These are phyloP conservation scores for Oxytropis ochrocephala DNA, from an alignment of 306 rosid species.

Conservation along the genomic window DNA sequence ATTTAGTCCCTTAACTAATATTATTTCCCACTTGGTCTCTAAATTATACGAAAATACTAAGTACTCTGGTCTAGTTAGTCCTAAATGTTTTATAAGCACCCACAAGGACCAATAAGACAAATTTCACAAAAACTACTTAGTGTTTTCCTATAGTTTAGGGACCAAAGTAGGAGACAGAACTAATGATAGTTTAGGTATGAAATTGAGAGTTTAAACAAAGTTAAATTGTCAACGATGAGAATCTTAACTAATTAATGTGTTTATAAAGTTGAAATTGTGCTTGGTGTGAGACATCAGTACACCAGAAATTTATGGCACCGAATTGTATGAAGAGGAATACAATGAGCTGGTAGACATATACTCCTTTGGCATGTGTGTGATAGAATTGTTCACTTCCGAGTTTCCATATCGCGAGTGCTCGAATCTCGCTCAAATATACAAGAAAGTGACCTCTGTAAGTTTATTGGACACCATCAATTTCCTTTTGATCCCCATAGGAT, in stretches of 20 bases:
- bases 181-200: too few species aligned
- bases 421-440: constrained; percentile 93
- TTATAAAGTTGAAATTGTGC: neutral
- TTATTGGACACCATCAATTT: neutral
- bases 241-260: neutral
- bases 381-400: constrained; percentile 82
- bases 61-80: too few species aligned
- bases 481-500: neutral
- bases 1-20: too few species aligned
- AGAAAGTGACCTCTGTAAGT: constrained; percentile 81
- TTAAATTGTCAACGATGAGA: neutral
- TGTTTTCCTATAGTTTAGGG: too few species aligned
- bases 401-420: constrained; percentile 82
- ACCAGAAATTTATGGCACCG: constrained; percentile 99
- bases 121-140: too few species aligned
- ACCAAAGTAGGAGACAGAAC: too few species aligned
- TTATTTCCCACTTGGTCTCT: too few species aligned
- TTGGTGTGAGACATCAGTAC: constrained; percentile 35
- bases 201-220: too few species aligned
- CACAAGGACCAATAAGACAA: too few species aligned
- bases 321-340: constrained; percentile 85
- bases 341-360: constrained; percentile 77
- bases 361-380: constrained; percentile 87
- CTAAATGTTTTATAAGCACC: too few species aligned
- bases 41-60: too few species aligned